Base-by-base conservation (phyloP, 1,139 yeast species). In the Meyerozyma guilliermondii region DNA sequence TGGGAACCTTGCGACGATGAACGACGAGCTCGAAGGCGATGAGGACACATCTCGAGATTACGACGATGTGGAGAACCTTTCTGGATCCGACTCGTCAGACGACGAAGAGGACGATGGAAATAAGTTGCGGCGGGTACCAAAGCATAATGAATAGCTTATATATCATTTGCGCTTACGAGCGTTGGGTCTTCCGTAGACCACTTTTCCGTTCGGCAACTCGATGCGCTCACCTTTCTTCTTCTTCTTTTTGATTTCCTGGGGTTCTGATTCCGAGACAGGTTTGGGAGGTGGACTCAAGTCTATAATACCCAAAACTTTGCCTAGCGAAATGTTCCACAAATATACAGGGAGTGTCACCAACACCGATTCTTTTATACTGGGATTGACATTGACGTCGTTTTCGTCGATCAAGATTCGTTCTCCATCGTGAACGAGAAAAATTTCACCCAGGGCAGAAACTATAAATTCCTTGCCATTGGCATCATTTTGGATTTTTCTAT, bases 391-490 rank as follows among this genome's bases (percentile, higher is more conserved):
- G 35, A 75, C 65, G 24, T 71, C 76, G 46, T 63, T 55, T 33
- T 74, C 76, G 45, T 68, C 70, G 24, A 59, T 50, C 39, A 62
- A 50, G 8, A 52, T n/a, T 56, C 64, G 20, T 68, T 70, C 76
- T 34, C 72, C 75, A n/a, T 63, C 62, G 47, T 84, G 88, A 14
- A 80, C 60, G 35, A 84, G 63, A 59, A 68, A 80, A 10, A 89
- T 89, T 2, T 68, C 63, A n/a, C 95, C 95, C 44, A 79, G 81
- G 18, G 83, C 74, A 47, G 81, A 76, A 3, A 89, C 84, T 37
- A 79, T 52, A 50, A 89, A 83, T 33, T 72, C 68, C 55, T 78
- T 81, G 2, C 86, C 88, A 40, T 55, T 58, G 4, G 49, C 46
- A 13, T 66, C 68, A 43, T 66, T 63, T 30, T 42, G 46, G 4